Base-by-base conservation (phyloP, 1,139 yeast genomes). In the Magnusiomyces magnusii region DNA sequence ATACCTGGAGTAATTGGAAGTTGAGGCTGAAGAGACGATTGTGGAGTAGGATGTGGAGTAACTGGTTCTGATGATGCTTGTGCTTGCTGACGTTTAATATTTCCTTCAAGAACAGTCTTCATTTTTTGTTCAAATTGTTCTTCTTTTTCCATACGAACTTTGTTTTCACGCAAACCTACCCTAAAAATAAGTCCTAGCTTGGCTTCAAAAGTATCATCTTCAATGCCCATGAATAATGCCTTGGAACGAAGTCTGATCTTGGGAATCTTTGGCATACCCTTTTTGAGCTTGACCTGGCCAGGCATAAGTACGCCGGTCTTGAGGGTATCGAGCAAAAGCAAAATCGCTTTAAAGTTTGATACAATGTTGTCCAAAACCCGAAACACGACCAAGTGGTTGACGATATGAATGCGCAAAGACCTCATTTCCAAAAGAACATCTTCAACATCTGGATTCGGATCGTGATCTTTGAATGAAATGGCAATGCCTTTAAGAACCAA, bases 121-220 rank as follows among this genome's bases (percentile, higher is more conserved):
- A 73, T 67, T 55, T 74, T 75, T 47, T 70, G 69, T 47, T 86
- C 85, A 67, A 87, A 86, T 3, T 82, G 73, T 3, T 73, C 72
- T 51, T 77, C 70, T 65, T 86, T 82, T 54, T 85, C 91, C 52
- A 81, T 61, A 57, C 97, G 75, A 60, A 80, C 77, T 60, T 80
- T 76, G 68, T 88, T 96, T 67, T 90, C 97, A 2, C 81, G 73
- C 56, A 79, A 64, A 1, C 97, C 97, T 41, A 89, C 78, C 67
- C 87, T 93, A 71, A 82, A 88, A 28, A 88, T 85, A 80, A 87
- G 80, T 51, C 82, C 83, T 60, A 92, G 73, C 65, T 90, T 86
- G 1, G 86, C 73, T 71, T 92, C 99, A 70, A 93, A 90, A 3
- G 95, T 90, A 72, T 92, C 97, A 72, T 91, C 97, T 61, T 84